phyloP scores from a whole-genome alignment of 768 basidiomycete genomes.

The Tephrocybe rancida region DNA sequence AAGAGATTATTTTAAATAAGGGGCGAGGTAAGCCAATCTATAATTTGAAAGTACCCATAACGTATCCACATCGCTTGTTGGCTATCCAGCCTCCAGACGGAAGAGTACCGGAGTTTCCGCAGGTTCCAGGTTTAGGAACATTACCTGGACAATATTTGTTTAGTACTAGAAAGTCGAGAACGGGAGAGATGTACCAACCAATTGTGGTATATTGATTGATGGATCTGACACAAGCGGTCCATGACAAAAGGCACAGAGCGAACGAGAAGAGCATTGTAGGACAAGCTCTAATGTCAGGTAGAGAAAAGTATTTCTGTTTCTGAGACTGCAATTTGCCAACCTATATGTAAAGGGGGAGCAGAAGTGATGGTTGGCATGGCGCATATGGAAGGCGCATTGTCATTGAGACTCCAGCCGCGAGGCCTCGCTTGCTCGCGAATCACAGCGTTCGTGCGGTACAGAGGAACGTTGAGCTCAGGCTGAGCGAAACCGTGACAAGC shows the following conservation, averaged over 20 bases:
- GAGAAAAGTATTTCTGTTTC: no score
- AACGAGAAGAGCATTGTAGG: neutral
- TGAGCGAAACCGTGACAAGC: no score
- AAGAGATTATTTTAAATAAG: neutral
- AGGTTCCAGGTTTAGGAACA: slow-evolving; percentile 25
- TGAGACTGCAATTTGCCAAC: no score
- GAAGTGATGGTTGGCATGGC: no score
- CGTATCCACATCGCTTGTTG: slow-evolving; percentile 28
- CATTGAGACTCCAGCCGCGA: no score
- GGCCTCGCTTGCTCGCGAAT: no score
- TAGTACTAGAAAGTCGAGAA: neutral
- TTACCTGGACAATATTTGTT: slow-evolving; percentile 14
- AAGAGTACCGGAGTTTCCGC: slow-evolving; percentile 23
- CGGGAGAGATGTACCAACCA: neutral
- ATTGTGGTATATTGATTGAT: slow-evolving; percentile 16
- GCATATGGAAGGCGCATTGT: no score
- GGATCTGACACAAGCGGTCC: neutral
- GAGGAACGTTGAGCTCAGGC: no score
- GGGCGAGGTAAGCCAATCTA: neutral
- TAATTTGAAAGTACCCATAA: slow-evolving; percentile 19
- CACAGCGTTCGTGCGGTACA: no score
- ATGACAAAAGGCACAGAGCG: neutral
- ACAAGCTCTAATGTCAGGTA: neutral
- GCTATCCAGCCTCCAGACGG: slow-evolving; percentile 28
- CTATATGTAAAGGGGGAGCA: no score